Conservation (phyloP, 208 protist species). For the Leishmania aethiopica region DNA sequence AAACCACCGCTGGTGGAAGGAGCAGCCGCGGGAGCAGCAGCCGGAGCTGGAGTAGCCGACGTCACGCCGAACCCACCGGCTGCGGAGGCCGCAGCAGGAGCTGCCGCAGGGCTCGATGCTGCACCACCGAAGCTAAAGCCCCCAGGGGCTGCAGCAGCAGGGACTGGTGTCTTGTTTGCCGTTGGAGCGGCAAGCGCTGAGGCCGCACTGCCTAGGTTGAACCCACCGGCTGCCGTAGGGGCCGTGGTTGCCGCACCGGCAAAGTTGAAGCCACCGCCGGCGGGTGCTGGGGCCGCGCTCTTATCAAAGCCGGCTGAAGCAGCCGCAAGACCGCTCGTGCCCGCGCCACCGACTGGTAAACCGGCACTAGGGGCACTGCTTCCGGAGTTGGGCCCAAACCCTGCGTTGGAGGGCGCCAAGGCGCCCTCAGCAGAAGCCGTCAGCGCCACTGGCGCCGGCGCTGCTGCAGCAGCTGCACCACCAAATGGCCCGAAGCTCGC, state of each 20-base stretch:
- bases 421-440: background rate
- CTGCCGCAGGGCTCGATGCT: slow-evolving; percentile 22
- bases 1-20: slow-evolving; percentile 18
- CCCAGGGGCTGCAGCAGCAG: slow-evolving; percentile 4
- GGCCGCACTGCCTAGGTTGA: slow-evolving; percentile 19
- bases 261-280: slow-evolving; percentile 16
- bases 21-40: slow-evolving; percentile 4
- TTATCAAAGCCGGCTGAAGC: background rate
- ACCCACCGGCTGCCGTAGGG: slow-evolving; percentile 1
- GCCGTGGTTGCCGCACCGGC: slow-evolving; percentile 6
- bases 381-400: background rate
- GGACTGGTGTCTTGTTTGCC: background rate
- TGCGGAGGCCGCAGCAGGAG: background rate
- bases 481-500: slow-evolving; percentile 10
- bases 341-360: background rate
- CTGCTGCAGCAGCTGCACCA: background rate
- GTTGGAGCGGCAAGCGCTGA: background rate
- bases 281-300: background rate
- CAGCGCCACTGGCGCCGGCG: background rate
- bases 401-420: background rate
- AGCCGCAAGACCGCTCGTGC: background rate
- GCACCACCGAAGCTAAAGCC: slow-evolving; percentile 22
- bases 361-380: background rate
- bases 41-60: slow-evolving; percentile 2
- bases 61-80: slow-evolving; percentile 3